These are phyloP conservation scores for Dendryphion nanum DNA, from an alignment of 2,329 filamentous ascomycete species.

Conservation along the genomic window DNA sequence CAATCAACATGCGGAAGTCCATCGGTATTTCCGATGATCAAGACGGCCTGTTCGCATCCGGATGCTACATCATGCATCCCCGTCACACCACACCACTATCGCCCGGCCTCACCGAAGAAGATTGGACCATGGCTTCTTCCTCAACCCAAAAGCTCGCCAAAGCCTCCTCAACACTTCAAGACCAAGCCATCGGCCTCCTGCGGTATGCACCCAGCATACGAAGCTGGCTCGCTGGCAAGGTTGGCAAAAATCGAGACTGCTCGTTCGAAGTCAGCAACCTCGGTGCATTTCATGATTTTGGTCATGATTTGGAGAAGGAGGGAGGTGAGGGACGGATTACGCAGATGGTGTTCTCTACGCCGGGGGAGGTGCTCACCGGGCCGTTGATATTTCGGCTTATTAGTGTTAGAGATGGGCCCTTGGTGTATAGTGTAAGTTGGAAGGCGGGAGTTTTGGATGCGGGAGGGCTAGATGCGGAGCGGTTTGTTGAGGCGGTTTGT, in stretches of 20 bases:
- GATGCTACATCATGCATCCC: conserved; percentile 6
- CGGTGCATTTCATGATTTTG: conserved; percentile 33
- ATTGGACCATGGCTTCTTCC: conserved; percentile 22
- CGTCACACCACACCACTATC: neutral
- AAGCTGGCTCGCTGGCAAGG: conserved; percentile 40
- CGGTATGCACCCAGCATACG: conserved; percentile 42
- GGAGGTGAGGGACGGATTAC: conserved; percentile 9
- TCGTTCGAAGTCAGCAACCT: conserved; percentile 51
- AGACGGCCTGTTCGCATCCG: conserved; percentile 40
- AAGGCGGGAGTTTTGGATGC: conserved; percentile 43
- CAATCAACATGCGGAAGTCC: conserved; percentile 43
- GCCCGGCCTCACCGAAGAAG: neutral
- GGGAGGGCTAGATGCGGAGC: conserved; percentile 22
- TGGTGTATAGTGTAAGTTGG: conserved; percentile 45
- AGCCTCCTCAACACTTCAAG: conserved; percentile 28
- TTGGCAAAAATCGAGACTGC: conserved; percentile 39
- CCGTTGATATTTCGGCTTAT: conserved; percentile 44
- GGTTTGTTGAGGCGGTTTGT: conserved; percentile 18
- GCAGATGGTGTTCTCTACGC: neutral
- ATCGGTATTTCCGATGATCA: conserved; percentile 27
- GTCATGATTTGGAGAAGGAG: no score
- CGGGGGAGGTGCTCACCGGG: neutral
- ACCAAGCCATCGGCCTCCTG: conserved; percentile 46
- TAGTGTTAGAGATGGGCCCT: conserved; percentile 38
- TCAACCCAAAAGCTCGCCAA: conserved; percentile 35